Base-by-base conservation (phyloP, 805 yeast genomes). In the Metschnikowia lunata region DNA sequence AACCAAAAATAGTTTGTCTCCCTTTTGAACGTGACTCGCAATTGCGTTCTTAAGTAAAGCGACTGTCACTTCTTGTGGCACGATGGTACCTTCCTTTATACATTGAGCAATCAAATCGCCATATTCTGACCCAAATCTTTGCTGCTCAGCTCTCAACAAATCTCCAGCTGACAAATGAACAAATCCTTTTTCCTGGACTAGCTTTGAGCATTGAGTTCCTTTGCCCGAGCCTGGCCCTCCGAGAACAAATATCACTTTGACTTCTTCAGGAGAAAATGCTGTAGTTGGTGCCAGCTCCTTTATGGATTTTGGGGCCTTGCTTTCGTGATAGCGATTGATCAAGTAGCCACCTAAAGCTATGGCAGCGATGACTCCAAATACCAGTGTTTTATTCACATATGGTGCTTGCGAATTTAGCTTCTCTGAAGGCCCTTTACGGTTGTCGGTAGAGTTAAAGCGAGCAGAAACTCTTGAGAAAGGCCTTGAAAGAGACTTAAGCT, bases 171-270 rank as follows among this genome's bases (percentile, higher is more conserved):
- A 82, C 36, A 91, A 70, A 62, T 91, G 99, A 29, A 85, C 83
- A 64, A 90, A 93, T 13, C 83, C 81, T 61, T 79, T 85, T 56
- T 89, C 87, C 15, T 76, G 67, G 36, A 91, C 97, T 45, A 91
- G 74, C 59, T 80, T 86, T 29, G 83, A 84, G 71, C 97, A 88
- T 67, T 91, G 99, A 1, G 99, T 91, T 45, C 99, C 98, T 62
- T 93, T 93, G 36, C 99, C 98, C 27, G 96, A 87, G 15, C 98
- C 98, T 6, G 98, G 98, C 4, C 98, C 98, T 36, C 99, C 99
- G 29, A 91, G 78, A 14, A 91, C 97, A 63, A 88, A 91, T 26
- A 90, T 75, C 5, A 91, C 95, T 26, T 86, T 80, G 27, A 86
- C 81, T 44, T 87, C 82, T 33, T 80, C 79, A 2, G 76, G 74